phyloP scores from a whole-genome alignment of 1,139 yeast species.

The Suhomyces yuchorum region DNA sequence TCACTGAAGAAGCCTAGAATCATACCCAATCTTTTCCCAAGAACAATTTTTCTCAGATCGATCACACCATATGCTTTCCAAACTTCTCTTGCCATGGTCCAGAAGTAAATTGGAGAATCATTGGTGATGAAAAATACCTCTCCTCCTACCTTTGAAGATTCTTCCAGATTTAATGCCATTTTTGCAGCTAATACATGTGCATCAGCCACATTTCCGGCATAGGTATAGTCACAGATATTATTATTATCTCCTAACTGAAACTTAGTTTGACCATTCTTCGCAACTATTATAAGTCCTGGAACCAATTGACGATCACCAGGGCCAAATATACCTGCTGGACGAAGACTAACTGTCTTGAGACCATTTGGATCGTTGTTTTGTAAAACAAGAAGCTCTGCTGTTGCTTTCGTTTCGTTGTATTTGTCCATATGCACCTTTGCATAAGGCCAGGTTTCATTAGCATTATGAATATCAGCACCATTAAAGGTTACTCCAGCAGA shows the following conservation, averaged over 20 bases:
- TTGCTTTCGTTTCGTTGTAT: slow-evolving; percentile 92
- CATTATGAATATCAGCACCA: slow-evolving; percentile 88
- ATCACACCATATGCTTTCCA: slow-evolving; percentile 96
- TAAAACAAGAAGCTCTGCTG: slow-evolving; percentile 83
- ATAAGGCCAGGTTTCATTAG: slow-evolving; percentile 92
- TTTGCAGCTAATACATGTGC: slow-evolving; percentile 92
- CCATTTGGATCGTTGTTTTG: slow-evolving; percentile 61
- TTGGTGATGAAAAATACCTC: slow-evolving; percentile 89
- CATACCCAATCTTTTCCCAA: slow-evolving; percentile 73
- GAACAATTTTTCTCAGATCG: slow-evolving; percentile 67
- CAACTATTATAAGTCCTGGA: slow-evolving; percentile 87
- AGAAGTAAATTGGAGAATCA: slow-evolving; percentile 92
- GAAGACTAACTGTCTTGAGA: slow-evolving; percentile 75
- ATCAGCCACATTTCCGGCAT: slow-evolving; percentile 99
- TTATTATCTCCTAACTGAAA: slow-evolving; percentile 94
- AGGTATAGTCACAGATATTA: slow-evolving; percentile 94
- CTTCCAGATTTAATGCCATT: slow-evolving; percentile 54
- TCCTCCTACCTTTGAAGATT: slow-evolving; percentile 62
- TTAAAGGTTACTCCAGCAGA: slow-evolving; percentile 97
- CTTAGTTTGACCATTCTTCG: slow-evolving; percentile 81
- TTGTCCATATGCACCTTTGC: slow-evolving; percentile 95
- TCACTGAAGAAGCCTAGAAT: slow-evolving; percentile 79
- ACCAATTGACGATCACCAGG: slow-evolving; percentile 98
- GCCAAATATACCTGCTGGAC: slow-evolving; percentile 98
- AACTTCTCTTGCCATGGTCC: slow-evolving; percentile 95